Percentiles rank a stretch among this genome's conserved stretches.
Conservation (phyloP, 1,284 basidiomycete species). For the Ganoderma lingzhi region DNA sequence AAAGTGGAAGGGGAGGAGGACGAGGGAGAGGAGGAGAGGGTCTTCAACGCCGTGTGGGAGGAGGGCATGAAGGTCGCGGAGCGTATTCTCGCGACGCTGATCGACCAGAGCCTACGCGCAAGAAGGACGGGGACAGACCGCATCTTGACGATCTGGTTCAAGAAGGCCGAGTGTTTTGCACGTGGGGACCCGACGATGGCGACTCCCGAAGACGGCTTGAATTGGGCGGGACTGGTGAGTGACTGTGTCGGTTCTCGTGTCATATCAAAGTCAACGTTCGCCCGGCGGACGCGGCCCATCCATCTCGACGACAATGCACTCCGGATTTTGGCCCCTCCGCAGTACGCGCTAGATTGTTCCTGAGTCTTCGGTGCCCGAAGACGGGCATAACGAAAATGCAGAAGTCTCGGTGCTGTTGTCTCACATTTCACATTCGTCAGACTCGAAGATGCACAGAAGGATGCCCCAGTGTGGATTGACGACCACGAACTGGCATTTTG, state of each 20-base stretch:
- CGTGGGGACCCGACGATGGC: conserved; percentile 18
- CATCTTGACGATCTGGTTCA: not conserved
- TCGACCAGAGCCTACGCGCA: not conserved
- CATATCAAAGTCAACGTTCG: not conserved
- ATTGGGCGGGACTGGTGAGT: conserved; percentile 19
- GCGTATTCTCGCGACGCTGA: not conserved
- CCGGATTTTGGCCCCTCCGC: not conserved
- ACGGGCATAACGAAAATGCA: too few relatives aligned
- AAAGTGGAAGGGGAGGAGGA: not conserved
- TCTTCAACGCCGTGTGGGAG: not conserved
- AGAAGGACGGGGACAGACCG: not conserved
- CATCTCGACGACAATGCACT: not conserved
- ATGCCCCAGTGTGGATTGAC: not conserved
- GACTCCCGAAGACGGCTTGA: not conserved
- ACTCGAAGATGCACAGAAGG: not conserved
- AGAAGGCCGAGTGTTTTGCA: conserved; percentile 9
- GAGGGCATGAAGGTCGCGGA: not conserved
- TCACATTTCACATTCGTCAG: not conserved
- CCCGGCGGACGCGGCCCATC: not conserved
- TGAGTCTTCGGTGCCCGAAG: too few relatives aligned
- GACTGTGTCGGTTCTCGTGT: not conserved
- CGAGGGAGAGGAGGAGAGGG: not conserved
- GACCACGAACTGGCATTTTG: conserved; percentile 6
- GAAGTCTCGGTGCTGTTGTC: too few relatives aligned
- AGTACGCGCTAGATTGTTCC: not conserved